Evolutionary conservation across 179 eudicot species (phyloP), one percentile per base, ranked within the genome.

Genomic region (Beta corolliflora): DNA sequence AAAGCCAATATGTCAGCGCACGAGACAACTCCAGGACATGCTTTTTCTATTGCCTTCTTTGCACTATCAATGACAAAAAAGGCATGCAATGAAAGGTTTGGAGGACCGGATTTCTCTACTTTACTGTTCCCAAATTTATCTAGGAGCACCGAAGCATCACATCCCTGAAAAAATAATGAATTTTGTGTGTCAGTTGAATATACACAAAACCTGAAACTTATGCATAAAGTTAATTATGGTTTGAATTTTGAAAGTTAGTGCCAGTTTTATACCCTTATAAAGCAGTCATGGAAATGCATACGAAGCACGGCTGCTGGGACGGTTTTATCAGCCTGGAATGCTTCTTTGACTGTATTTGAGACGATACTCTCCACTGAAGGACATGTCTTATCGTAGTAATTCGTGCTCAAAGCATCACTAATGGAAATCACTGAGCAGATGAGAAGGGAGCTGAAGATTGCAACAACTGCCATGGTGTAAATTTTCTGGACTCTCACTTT

Each of bases 201-300:
- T 64, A 55, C 0, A 12, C 29, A 31, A 45, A 58, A 68, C 66
- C 44, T 55, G 71, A 77, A 69, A 63, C 21, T 74, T 41, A 14
- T 48, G 50, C 64, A 73, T 50, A 23, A 14, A 53, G 12, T 46
- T 6, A 23, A 25, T 36, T 18, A 44, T 67, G 66, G 36, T 15
- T 46, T 16, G 19, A 16, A 54, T 29, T 21, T 60, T 15, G 21
- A 56, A 1, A 36, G 41, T 1, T 36, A 1, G 23, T 46, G 16
- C 0, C 2, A 29, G n/a, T 9, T 18, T 70, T 25, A 21, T 82
- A 82, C 85, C 69, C 87, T 79, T 45, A 85, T 83, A 88, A 92
- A 94, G 77, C 98, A 94, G 79, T 94, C 97, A 77, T 93, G 97
- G 87, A 93, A 93, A 79, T 93, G 97, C 97, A 92, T 80, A 69